phyloP scores from a whole-genome alignment of 495 filamentous ascomycete species.

The Hypoxylon perforatum region DNA sequence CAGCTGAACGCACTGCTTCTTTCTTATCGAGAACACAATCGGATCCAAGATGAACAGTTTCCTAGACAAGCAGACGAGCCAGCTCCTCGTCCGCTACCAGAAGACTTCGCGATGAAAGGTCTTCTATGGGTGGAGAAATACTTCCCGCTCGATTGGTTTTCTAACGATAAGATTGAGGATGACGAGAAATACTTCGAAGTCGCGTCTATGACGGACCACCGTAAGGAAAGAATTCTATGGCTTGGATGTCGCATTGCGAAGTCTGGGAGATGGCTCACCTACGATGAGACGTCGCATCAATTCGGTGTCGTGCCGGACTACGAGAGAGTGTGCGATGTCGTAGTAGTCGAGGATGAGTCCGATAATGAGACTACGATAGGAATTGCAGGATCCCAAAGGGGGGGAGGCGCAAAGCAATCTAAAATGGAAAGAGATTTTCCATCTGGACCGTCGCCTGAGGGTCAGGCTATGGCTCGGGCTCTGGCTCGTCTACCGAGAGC shows the following conservation, averaged over 20 bases:
- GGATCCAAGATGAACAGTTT: conserved; percentile 64
- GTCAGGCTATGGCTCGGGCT: too few relatives aligned
- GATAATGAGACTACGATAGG: too few relatives aligned
- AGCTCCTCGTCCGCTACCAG: conserved; percentile 72
- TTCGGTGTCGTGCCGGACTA: conserved; percentile 47
- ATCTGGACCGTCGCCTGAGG: too few relatives aligned
- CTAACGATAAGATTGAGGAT: conserved; percentile 74
- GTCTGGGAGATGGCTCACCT: conserved; percentile 49
- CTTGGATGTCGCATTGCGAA: conserved; percentile 69
- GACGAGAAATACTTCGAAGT: conserved; percentile 80
- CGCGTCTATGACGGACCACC: conserved; percentile 68
- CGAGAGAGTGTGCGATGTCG: too few relatives aligned
- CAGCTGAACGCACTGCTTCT: conserved; percentile 75
- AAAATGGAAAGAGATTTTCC: too few relatives aligned
- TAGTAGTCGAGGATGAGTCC: too few relatives aligned
- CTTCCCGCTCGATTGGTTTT: conserved; percentile 77
- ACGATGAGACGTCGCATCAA: conserved; percentile 41
- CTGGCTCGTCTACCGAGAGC: too few relatives aligned
- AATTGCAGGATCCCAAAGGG: too few relatives aligned
- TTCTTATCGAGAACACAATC: conserved; percentile 49
- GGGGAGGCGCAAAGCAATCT: too few relatives aligned
- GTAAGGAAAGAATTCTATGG: conserved; percentile 81
- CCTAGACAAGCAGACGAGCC: conserved; percentile 62
- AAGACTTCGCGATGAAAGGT: conserved; percentile 85
- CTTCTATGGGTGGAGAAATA: conserved; percentile 76